Evolutionary conservation across 2,329 filamentous ascomycete genomes (phyloP).

Genomic region (Bipolaris gigantea): DNA sequence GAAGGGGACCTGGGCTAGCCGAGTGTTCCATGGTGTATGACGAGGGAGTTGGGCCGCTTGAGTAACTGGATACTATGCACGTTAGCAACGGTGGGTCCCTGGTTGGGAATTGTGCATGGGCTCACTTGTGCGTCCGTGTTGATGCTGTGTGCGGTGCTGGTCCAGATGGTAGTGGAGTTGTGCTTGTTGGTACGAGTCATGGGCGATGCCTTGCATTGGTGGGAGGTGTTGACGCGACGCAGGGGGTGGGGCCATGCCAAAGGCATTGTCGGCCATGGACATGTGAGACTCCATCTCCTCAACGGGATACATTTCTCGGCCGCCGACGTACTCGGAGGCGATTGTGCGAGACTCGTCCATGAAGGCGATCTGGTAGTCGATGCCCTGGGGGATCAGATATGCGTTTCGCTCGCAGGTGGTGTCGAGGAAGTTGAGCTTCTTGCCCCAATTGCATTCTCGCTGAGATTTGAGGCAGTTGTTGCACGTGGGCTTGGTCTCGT

Average conservation of each 20-base stretch:
- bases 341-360: constrained; percentile 87
- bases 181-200: constrained; percentile 51
- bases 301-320: constrained; percentile 70
- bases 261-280: constrained; percentile 28
- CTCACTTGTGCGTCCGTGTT: constrained; percentile 29
- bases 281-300: constrained; percentile 40
- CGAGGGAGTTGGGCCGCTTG: constrained; percentile 29
- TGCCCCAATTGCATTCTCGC: constrained; percentile 79
- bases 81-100: constrained; percentile 12
- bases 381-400: constrained; percentile 47
- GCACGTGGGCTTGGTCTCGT: constrained; percentile 68
- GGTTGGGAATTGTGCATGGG: not conserved
- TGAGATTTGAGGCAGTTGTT: constrained; percentile 88
- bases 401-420: constrained; percentile 70
- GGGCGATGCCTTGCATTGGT: constrained; percentile 54
- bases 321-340: constrained; percentile 85
- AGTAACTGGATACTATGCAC: constrained; percentile 25
- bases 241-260: constrained; percentile 37
- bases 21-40: constrained; percentile 30
- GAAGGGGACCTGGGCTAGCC: constrained; percentile 25
- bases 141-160: constrained; percentile 27
- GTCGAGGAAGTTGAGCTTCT: constrained; percentile 90
- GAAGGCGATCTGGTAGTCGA: constrained; percentile 75
- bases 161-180: constrained; percentile 48
- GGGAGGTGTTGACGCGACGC: constrained; percentile 54